Evolutionary conservation across 2,329 filamentous ascomycete species (phyloP).

Genomic region (Colletotrichum sp.): DNA sequence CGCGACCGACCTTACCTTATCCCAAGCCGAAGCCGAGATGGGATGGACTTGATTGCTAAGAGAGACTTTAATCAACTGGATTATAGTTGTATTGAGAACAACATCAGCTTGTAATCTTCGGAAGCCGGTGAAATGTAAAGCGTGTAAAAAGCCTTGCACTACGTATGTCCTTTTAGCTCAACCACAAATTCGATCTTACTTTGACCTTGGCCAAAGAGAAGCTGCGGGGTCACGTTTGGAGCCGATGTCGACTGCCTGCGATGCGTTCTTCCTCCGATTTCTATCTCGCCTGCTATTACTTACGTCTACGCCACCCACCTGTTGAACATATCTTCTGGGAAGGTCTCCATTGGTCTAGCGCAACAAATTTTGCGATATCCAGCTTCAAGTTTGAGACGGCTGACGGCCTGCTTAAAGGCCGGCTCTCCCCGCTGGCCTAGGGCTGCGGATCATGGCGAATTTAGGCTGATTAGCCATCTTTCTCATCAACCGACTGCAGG

Average conservation of each 20-base stretch:
- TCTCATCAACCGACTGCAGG: background rate
- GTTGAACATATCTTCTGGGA: background rate
- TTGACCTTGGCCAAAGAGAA: background rate
- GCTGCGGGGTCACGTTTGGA: background rate
- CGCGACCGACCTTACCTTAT: too few species aligned
- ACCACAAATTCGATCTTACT: background rate
- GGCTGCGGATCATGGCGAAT: background rate
- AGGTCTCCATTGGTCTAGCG: background rate
- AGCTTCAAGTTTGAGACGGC: background rate
- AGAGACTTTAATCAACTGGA: background rate
- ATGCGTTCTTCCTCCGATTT: background rate
- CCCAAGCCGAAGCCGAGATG: background rate
- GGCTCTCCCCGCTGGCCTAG: background rate
- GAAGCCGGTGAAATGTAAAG: background rate
- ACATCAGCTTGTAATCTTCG: background rate
- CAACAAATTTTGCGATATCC: background rate
- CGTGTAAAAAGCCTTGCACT: background rate
- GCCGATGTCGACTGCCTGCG: background rate
- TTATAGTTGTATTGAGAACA: background rate
- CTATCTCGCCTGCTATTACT: background rate
- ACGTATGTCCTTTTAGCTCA: background rate
- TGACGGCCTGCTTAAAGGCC: background rate
- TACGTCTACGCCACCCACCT: background rate
- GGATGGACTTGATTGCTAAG: background rate
- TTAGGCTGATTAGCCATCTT: slow-evolving; percentile 6